Evolutionary conservation across 2,329 filamentous ascomycete genomes (phyloP).

Genomic region (Paracamarosporium sp.): DNA sequence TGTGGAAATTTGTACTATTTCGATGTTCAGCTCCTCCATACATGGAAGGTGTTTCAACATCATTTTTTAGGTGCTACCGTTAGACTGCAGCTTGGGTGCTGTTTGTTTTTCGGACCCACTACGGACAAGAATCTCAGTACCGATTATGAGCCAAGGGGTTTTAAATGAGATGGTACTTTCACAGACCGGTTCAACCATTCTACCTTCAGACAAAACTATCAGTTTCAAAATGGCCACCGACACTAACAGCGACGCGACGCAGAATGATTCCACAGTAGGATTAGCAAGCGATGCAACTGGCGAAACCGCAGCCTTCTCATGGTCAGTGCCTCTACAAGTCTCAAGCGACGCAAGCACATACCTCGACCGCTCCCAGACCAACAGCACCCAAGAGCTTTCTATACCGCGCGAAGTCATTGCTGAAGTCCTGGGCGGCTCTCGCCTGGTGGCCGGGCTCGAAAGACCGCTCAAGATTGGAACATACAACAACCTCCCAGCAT

Average conservation of each 20-base stretch:
- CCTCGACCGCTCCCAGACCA: not conserved
- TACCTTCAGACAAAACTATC: too few relatives aligned
- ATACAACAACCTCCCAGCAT: not conserved
- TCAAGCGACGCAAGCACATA: not conserved
- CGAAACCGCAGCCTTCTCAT: not conserved
- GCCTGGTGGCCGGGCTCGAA: not conserved
- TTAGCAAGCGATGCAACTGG: not conserved
- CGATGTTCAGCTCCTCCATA: not conserved
- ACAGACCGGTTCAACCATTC: too few relatives aligned
- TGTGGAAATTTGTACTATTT: not conserved
- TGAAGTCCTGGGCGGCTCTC: not conserved
- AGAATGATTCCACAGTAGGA: not conserved
- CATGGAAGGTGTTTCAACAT: not conserved
- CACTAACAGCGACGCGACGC: not conserved
- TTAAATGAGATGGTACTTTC: too few relatives aligned
- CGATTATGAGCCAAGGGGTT: too few relatives aligned
- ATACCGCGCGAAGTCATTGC: not conserved
- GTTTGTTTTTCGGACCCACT: not conserved
- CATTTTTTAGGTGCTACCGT: not conserved
- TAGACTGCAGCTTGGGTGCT: not conserved
- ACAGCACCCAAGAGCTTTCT: not conserved
- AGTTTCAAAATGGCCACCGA: not conserved
- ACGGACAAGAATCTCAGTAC: too few relatives aligned
- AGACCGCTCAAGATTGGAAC: not conserved
- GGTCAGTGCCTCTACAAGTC: not conserved